Percentiles rank a stretch among this genome's conserved stretches.
phyloP scores from a whole-genome alignment of 2,329 filamentous ascomycete genomes.

The Neocucurbitaria cava region DNA sequence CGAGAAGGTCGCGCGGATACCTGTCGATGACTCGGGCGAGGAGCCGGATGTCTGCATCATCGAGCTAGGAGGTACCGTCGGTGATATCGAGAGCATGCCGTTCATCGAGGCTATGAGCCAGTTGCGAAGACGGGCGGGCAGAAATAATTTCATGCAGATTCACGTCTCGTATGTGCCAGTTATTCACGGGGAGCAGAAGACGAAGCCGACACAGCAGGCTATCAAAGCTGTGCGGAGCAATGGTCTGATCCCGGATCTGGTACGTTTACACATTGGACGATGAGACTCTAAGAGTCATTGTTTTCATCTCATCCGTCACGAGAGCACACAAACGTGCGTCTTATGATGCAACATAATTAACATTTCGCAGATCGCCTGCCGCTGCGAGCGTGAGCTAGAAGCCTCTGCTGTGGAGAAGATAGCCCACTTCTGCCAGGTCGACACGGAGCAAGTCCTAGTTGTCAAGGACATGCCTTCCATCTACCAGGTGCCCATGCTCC shows the following conservation, averaged over 20 bases:
- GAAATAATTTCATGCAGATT: conserved; percentile 85
- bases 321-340: neutral
- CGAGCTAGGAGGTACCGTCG: conserved; percentile 72
- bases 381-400: conserved; percentile 80
- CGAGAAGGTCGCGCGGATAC: conserved; percentile 80
- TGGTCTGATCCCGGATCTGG: conserved; percentile 68
- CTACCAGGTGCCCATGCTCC: conserved; percentile 93
- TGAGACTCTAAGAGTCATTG: neutral
- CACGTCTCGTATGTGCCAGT: conserved; percentile 89
- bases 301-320: neutral
- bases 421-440: conserved; percentile 86
- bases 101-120: conserved; percentile 89
- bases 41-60: conserved; percentile 93
- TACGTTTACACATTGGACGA: conserved; percentile 45
- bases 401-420: conserved; percentile 82
- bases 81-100: conserved; percentile 85
- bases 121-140: conserved; percentile 73
- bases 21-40: conserved; percentile 82
- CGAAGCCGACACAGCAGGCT: conserved; percentile 93
- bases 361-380: conserved; percentile 79
- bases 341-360: neutral
- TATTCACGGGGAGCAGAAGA: conserved; percentile 83
- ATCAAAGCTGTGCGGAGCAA: conserved; percentile 84
- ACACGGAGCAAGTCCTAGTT: conserved; percentile 81
- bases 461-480: conserved; percentile 89